Conservation (phyloP, 257 asterid genomes). For the Lavandula angustifolia region DNA sequence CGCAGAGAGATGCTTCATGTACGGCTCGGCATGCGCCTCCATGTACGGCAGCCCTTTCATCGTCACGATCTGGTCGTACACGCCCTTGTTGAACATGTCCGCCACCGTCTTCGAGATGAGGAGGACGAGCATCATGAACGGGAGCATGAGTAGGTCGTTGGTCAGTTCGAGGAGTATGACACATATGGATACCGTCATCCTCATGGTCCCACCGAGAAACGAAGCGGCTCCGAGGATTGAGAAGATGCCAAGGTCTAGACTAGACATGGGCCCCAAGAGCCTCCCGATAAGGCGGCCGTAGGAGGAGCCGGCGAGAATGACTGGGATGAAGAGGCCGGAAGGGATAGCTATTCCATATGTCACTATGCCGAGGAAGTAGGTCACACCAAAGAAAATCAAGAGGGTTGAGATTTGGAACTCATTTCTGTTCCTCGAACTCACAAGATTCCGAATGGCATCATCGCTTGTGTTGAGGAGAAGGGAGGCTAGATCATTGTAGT, state of each 20-base stretch:
- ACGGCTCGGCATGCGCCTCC: slow-evolving; percentile 95
- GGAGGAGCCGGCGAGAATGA: slow-evolving; percentile 97
- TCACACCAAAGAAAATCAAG: slow-evolving; percentile 54
- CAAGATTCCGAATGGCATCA: too few species aligned
- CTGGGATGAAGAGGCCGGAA: slow-evolving; percentile 96
- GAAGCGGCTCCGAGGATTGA: slow-evolving; percentile 96
- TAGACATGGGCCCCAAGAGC: slow-evolving; percentile 61
- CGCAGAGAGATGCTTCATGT: slow-evolving; percentile 81
- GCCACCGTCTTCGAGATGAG: slow-evolving; percentile 93
- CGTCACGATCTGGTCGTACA: slow-evolving; percentile 87
- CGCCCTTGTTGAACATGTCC: slow-evolving; percentile 77
- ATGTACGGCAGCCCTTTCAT: slow-evolving; percentile 93
- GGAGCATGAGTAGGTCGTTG: slow-evolving; percentile 85
- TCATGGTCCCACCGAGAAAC: slow-evolving; percentile 98
- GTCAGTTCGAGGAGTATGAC: slow-evolving; percentile 92
- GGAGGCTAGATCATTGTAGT: too few species aligned
- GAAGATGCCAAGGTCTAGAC: slow-evolving; percentile 72
- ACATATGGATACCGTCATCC: slow-evolving; percentile 96
- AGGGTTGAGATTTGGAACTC: slow-evolving; percentile 65
- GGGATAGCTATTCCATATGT: slow-evolving; percentile 98
- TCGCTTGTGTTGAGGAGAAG: too few species aligned
- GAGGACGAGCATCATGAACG: slow-evolving; percentile 87
- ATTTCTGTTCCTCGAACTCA: too few species aligned
- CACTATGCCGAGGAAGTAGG: slow-evolving; percentile 68
- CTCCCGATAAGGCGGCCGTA: slow-evolving; percentile 86